Evolutionary conservation across 768 basidiomycete genomes (phyloP), one percentile per base, ranked within the genome.

Genomic region (Vararia minispora): DNA sequence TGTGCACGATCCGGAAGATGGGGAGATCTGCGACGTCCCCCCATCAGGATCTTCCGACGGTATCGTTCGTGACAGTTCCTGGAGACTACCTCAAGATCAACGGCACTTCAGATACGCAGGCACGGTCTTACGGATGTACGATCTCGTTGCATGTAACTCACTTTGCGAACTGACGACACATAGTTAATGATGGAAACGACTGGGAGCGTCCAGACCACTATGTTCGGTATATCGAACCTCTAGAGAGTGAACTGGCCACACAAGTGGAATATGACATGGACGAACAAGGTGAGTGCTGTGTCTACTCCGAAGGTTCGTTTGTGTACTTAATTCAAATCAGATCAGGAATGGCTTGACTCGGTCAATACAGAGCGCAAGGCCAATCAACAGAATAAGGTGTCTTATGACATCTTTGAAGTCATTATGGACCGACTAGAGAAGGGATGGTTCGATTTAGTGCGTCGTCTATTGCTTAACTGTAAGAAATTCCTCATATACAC

Each of bases 211-310:
- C 89, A 7, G 84, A 88, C 38, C 74, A 87, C 52, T 95, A 95
- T 55, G 85, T 94, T 53, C 78, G 88, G 29, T 77, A 94, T 55
- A 87, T 94, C 46, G 91, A 95, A 52, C 94, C 94, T 0, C 65
- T 95, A 47, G 94, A 99, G 55, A 77, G 75, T 33, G 95, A 99
- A 47, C 73, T 98, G 13, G 82, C 83, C 6, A 74, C 76, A 27
- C 90, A 94, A 49, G 94, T 99, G 17, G 95, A 98, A 58, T 99
- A 99, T 65, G 95, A 98, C 55, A 98, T 99, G 91, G 95, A 98
- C 54, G 95, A 97, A 55, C 92, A 97, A 75, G 92, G 90, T 83
- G 26, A 14, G 65, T 20, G 18, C 28, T 27, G 17, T 27, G 28
- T 46, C 17, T 23, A 14, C 22, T n/a, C 17, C 27, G 17, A 16